Evolutionary conservation across 129 eudicot genomes (phyloP).

Genomic region (Lactuca sativa): DNA sequence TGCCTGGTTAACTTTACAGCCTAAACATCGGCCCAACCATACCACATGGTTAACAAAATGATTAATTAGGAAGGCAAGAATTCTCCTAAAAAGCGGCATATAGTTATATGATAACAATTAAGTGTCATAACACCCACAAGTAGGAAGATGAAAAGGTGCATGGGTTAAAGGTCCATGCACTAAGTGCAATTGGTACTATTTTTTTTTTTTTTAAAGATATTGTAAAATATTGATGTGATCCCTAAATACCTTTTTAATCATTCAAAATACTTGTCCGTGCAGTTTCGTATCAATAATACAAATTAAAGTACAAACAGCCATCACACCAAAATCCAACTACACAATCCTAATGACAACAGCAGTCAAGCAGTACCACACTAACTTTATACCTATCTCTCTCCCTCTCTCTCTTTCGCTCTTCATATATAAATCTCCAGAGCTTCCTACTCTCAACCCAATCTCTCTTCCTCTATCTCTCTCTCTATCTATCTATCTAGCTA

Average conservation of each 20-base stretch:
- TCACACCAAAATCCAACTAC: conserved; percentile 42
- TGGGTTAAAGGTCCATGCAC: conserved; percentile 41
- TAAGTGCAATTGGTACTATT: conserved; percentile 34
- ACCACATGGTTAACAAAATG: background rate
- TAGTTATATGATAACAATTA: background rate
- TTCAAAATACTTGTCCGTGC: conserved; percentile 64
- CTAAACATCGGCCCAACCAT: conserved; percentile 15
- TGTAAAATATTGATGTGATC: conserved; percentile 34
- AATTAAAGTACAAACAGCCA: conserved; percentile 31
- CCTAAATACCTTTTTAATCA: conserved; percentile 29
- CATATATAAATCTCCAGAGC: conserved; percentile 32
- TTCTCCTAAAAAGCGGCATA: background rate
- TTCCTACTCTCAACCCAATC: conserved; percentile 40
- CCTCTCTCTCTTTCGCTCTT: conserved; percentile 19
- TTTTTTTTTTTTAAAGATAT: conserved; percentile 30
- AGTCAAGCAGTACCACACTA: conserved; percentile 27
- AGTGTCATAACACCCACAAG: conserved; percentile 13
- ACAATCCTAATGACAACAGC: conserved; percentile 24
- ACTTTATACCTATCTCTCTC: conserved; percentile 29
- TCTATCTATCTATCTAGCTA: background rate
- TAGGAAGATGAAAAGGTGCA: conserved; percentile 19
- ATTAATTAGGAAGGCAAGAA: background rate
- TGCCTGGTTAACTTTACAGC: conserved; percentile 29
- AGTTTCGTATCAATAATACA: conserved; percentile 43
- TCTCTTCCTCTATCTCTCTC: conserved; percentile 8